Evolutionary conservation across 495 filamentous ascomycete species (phyloP).

Genomic region (Neurospora tetrasperma): DNA sequence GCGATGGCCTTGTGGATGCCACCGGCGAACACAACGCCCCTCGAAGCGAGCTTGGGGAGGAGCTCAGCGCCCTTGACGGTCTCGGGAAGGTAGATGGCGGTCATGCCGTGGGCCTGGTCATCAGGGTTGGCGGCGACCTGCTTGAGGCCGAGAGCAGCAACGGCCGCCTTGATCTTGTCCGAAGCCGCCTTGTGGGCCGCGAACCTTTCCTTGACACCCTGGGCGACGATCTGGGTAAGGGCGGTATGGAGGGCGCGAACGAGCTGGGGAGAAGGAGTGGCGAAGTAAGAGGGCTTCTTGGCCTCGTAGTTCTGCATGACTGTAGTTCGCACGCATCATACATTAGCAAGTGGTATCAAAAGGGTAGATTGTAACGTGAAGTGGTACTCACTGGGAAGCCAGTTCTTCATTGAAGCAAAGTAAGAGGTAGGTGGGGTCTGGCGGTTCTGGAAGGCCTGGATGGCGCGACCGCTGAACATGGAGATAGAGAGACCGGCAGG

Average conservation of each 20-base stretch:
- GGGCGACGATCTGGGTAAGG: slow-evolving; percentile 73
- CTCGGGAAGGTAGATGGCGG: slow-evolving; percentile 89
- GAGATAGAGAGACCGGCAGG: slow-evolving; percentile 88
- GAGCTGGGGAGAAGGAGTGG: slow-evolving; percentile 89
- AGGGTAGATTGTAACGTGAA: neutral
- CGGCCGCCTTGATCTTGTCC: slow-evolving; percentile 69
- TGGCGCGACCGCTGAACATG: slow-evolving; percentile 84
- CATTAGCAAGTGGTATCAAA: neutral
- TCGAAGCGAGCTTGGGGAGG: slow-evolving; percentile 76
- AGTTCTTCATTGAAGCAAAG: slow-evolving; percentile 94
- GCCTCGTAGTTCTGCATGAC: slow-evolving; percentile 99
- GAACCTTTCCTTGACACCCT: slow-evolving; percentile 70
- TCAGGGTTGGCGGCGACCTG: slow-evolving; percentile 76
- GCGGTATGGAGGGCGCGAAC: slow-evolving; percentile 90
- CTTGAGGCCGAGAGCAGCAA: slow-evolving; percentile 70
- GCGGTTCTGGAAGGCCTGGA: slow-evolving; percentile 66
- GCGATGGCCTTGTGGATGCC: slow-evolving; percentile 78
- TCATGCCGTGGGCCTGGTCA: slow-evolving; percentile 95
- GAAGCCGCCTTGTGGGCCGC: slow-evolving; percentile 64
- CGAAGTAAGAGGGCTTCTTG: slow-evolving; percentile 94
- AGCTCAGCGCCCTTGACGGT: slow-evolving; percentile 68
- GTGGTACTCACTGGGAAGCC: slow-evolving; percentile 65
- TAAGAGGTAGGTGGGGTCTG: slow-evolving; percentile 74
- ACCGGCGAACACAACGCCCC: slow-evolving; percentile 86
- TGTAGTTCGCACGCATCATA: slow-evolving; percentile 11